Evolutionary conservation across 495 filamentous ascomycete species (phyloP).

Genomic region (Pseudoneurospora amorphoporcata): DNA sequence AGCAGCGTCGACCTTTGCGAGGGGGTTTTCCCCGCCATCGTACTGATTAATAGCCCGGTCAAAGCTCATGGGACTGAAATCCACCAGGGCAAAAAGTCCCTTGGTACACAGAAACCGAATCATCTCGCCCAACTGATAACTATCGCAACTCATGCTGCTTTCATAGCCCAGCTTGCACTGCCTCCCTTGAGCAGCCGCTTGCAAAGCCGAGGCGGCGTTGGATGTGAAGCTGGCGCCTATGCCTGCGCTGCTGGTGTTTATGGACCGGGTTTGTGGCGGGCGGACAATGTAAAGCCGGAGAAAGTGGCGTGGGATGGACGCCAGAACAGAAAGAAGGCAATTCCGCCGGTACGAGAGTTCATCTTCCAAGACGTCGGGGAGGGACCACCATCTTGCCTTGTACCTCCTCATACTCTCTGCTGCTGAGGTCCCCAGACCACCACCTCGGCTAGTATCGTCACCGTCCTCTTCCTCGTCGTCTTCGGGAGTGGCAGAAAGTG

Average conservation of each 20-base stretch:
- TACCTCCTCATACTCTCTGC: not conserved
- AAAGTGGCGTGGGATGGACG: slow-evolving; percentile 66
- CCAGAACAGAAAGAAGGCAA: slow-evolving; percentile 62
- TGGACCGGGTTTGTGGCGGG: not conserved
- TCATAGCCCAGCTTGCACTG: slow-evolving; percentile 74
- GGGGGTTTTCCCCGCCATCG: not conserved
- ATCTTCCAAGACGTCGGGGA: slow-evolving; percentile 69
- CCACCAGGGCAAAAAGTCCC: slow-evolving; percentile 38
- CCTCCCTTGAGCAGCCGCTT: slow-evolving; percentile 8
- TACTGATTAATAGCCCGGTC: slow-evolving; percentile 4
- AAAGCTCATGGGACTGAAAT: slow-evolving; percentile 27
- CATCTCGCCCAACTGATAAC: slow-evolving; percentile 81
- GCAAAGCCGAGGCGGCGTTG: not conserved
- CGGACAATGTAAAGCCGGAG: slow-evolving; percentile 55
- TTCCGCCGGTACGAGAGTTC: slow-evolving; percentile 56
- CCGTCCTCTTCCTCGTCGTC: slow-evolving; percentile 29
- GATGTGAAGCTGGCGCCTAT: not conserved
- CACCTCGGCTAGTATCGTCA: not conserved
- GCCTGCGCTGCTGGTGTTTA: not conserved
- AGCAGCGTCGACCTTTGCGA: not conserved
- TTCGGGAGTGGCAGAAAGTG: slow-evolving; percentile 18
- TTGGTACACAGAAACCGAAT: slow-evolving; percentile 61
- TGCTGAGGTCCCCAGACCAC: not conserved
- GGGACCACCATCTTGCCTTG: slow-evolving; percentile 57
- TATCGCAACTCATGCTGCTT: slow-evolving; percentile 65